These are phyloP conservation scores for Thielaviopsis euricoi DNA, from an alignment of 2,329 filamentous ascomycete species.

Conservation along the genomic window DNA sequence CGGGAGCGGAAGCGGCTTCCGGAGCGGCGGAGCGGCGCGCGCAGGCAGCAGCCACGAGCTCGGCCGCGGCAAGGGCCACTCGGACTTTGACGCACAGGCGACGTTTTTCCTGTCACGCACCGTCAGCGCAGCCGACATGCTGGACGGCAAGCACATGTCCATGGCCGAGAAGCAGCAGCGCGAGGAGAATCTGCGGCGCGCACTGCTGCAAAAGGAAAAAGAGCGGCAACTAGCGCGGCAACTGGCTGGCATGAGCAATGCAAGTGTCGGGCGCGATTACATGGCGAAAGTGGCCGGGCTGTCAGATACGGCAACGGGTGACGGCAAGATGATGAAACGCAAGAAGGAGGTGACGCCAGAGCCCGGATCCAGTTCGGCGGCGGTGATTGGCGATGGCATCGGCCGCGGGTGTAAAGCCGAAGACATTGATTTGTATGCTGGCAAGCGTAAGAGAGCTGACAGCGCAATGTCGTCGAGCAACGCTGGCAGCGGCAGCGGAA, in stretches of 20 bases:
- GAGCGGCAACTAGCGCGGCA: constrained; percentile 57
- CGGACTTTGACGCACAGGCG: constrained; percentile 41
- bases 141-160: constrained; percentile 34
- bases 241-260: constrained; percentile 40
- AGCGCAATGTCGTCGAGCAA: constrained; percentile 25
- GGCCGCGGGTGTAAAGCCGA: constrained; percentile 22
- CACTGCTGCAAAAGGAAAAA: constrained; percentile 49
- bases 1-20: constrained; percentile 22
- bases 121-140: constrained; percentile 40
- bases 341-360: not conserved
- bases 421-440: constrained; percentile 38
- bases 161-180: constrained; percentile 43
- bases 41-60: constrained; percentile 3
- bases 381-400: constrained; percentile 27
- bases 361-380: constrained; percentile 25
- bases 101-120: constrained; percentile 36
- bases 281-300: constrained; percentile 26
- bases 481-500: constrained; percentile 15
- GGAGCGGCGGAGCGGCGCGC: not conserved
- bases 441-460: constrained; percentile 44
- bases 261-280: constrained; percentile 50
- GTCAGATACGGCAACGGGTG: not conserved
- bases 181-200: constrained; percentile 48
- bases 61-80: constrained; percentile 20
- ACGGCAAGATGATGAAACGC: constrained; percentile 12